phyloP scores from a whole-genome alignment of 257 asterid genomes.

The Penstemon eatonii region DNA sequence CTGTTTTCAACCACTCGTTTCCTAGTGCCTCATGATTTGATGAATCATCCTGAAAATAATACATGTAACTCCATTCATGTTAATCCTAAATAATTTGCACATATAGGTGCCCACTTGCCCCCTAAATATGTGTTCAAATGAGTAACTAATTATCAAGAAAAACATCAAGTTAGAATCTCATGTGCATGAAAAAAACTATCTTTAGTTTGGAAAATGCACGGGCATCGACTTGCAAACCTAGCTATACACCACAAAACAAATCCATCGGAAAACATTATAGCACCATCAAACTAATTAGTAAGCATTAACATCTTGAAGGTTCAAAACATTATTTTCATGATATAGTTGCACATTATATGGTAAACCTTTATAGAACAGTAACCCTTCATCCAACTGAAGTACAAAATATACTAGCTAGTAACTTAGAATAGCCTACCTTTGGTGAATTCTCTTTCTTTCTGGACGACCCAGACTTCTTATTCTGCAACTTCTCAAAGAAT shows the following conservation, averaged over 20 bases:
- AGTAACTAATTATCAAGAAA: neutral
- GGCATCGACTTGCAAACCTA: neutral
- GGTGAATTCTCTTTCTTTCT: conserved; percentile 44
- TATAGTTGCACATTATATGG: conserved; percentile 12
- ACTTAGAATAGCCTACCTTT: conserved; percentile 41
- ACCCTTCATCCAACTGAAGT: conserved; percentile 9
- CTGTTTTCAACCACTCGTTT: conserved; percentile 68
- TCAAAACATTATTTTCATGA: conserved; percentile 2
- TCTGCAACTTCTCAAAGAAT: conserved; percentile 51
- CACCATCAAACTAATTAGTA: neutral
- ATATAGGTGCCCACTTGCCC: neutral
- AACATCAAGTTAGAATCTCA: neutral
- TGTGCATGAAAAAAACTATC: neutral
- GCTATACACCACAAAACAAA: neutral
- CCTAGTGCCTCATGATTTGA: conserved; percentile 72
- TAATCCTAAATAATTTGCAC: neutral
- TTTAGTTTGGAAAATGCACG: neutral
- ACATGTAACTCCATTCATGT: neutral
- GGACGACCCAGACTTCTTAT: conserved; percentile 52
- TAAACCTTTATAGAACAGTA: conserved; percentile 6
- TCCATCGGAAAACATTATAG: no score
- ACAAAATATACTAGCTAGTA: conserved; percentile 1
- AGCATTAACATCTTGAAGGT: neutral
- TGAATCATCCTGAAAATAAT: conserved; percentile 48
- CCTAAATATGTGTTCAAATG: neutral